phyloP scores from a whole-genome alignment of 306 rosid genomes.

The Prunus fruticosa region DNA sequence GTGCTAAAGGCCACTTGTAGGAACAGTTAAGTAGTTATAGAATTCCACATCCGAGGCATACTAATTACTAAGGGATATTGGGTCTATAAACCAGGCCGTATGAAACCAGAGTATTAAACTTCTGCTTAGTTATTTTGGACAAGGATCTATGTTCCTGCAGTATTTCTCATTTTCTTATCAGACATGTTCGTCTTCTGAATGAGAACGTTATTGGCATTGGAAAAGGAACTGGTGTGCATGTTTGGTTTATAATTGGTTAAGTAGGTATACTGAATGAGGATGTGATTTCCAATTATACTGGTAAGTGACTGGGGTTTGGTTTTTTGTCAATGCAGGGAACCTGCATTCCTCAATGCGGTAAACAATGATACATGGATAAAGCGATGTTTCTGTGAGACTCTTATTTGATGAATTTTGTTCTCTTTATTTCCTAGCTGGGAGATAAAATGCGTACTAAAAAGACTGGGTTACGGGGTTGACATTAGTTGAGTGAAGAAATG shows the following conservation, averaged over 20 bases:
- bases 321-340: conserved; percentile 31
- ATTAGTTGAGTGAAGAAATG: conserved; percentile 34
- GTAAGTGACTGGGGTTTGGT: neutral
- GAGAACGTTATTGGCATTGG: neutral
- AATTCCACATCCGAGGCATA: neutral
- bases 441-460: conserved; percentile 22
- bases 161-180: neutral
- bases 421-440: conserved; percentile 29
- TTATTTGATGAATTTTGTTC: conserved; percentile 21
- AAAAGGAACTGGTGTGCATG: neutral
- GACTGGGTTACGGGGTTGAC: conserved; percentile 22
- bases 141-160: neutral
- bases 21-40: conserved; percentile 7
- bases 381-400: conserved; percentile 13
- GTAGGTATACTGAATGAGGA: neutral
- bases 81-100: neutral
- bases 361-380: conserved; percentile 22
- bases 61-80: neutral
- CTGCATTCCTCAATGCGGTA: conserved; percentile 30
- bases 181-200: neutral
- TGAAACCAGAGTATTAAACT: neutral
- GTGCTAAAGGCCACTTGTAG: conserved; percentile 17
- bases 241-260: neutral
- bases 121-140: neutral
- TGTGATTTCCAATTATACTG: neutral